Percentiles rank a stretch among this genome's conserved stretches.
These are phyloP conservation scores for Hypsizygus marmoreus DNA, from an alignment of 768 basidiomycete genomes.

Conservation along the genomic window DNA sequence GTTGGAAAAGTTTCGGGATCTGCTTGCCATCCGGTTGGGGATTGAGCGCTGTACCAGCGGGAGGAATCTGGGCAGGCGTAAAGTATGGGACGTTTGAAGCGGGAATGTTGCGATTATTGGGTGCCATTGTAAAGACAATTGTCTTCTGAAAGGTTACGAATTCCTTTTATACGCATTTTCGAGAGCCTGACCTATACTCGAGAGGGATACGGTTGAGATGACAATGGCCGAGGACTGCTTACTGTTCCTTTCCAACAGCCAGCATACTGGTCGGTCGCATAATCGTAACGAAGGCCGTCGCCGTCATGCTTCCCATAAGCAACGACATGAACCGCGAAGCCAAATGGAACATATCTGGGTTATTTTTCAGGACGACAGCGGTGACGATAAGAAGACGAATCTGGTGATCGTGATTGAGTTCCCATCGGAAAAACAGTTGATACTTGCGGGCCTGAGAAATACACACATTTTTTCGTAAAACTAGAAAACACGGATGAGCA, in stretches of 20 bases:
- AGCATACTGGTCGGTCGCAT: not conserved
- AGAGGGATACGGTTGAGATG: not conserved
- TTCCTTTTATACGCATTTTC: not conserved
- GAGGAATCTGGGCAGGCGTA: constrained; percentile 45
- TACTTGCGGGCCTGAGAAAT: too few relatives aligned
- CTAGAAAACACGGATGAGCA: too few relatives aligned
- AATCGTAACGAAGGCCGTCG: not conserved
- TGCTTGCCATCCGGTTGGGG: constrained; percentile 39
- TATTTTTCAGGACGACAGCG: too few relatives aligned
- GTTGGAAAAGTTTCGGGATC: constrained; percentile 49
- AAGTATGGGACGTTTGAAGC: constrained; percentile 33
- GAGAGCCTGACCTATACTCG: not conserved
- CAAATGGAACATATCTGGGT: too few relatives aligned
- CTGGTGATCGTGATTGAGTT: too few relatives aligned
- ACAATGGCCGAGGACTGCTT: too few relatives aligned
- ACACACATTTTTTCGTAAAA: too few relatives aligned
- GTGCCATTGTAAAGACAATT: constrained; percentile 6
- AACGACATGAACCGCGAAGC: too few relatives aligned
- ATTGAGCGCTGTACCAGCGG: constrained; percentile 44
- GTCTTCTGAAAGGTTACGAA: not conserved
- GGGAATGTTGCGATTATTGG: constrained; percentile 16
- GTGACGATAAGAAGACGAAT: too few relatives aligned
- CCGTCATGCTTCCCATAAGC: too few relatives aligned
- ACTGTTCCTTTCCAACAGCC: constrained; percentile 1
- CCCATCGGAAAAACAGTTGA: too few relatives aligned